Evolutionary conservation across 139 green algal genomes (phyloP).

Genomic region (Chlamydomonas sphaeroides): DNA sequence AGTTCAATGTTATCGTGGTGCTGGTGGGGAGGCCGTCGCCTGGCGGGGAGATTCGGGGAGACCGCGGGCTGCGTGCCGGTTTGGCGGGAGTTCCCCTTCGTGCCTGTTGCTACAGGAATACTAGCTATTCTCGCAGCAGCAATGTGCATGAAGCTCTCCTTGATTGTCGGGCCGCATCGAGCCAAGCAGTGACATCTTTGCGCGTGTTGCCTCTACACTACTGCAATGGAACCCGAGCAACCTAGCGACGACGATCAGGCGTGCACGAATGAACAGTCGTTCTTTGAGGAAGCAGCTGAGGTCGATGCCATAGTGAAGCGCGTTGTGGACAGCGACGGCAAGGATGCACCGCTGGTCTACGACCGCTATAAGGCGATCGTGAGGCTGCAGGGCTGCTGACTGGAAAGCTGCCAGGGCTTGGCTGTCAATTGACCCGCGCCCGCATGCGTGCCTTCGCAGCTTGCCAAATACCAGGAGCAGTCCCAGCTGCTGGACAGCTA

Average conservation of each 20-base stretch:
- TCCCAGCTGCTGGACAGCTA: conserved; percentile 92
- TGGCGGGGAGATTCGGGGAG: too few species aligned
- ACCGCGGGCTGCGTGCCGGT: too few species aligned
- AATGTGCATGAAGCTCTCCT: too few species aligned
- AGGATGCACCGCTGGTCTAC: conserved; percentile 36
- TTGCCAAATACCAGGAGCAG: conserved; percentile 96
- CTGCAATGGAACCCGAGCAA: conserved; percentile 12
- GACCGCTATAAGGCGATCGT: conserved; percentile 69
- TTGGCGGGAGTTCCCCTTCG: too few species aligned
- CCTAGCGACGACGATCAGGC: conserved; percentile 19
- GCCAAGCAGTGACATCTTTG: too few species aligned
- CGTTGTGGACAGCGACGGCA: conserved; percentile 48
- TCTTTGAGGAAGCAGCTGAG: conserved; percentile 61
- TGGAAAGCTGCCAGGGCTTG: too few species aligned
- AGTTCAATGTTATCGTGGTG: too few species aligned
- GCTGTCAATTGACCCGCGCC: background rate
- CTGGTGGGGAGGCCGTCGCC: too few species aligned
- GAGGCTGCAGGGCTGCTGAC: background rate
- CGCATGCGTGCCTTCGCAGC: conserved; percentile 53
- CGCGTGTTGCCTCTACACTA: too few species aligned
- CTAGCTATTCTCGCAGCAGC: too few species aligned
- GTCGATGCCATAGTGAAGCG: conserved; percentile 51
- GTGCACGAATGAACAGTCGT: background rate
- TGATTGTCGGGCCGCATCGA: too few species aligned
- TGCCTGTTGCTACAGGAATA: too few species aligned